Percentiles rank a stretch among this genome's conserved stretches.
These are phyloP conservation scores for Lachnellula willkommii DNA, from an alignment of 2,329 filamentous ascomycete species.

Conservation along the genomic window DNA sequence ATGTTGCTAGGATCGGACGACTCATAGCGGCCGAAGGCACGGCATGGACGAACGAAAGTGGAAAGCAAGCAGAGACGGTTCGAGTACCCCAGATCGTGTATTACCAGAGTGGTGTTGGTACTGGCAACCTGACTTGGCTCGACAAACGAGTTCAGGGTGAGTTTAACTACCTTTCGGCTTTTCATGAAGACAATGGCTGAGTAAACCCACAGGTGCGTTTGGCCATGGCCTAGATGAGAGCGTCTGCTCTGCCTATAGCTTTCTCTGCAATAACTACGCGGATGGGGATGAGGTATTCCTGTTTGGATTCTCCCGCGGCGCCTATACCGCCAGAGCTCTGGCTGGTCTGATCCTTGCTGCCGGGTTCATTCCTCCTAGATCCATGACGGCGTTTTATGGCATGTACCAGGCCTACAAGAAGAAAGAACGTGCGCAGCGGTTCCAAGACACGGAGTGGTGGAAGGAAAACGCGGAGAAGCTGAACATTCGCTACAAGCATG, in stretches of 20 bases:
- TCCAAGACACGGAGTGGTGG: neutral
- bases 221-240: slow-evolving; percentile 9
- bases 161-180: neutral
- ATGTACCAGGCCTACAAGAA: neutral
- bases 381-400: neutral
- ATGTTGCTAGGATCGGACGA: slow-evolving; percentile 3
- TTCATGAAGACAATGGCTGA: neutral
- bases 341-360: slow-evolving; percentile 25
- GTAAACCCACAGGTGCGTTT: neutral
- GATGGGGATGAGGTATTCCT: slow-evolving; percentile 1
- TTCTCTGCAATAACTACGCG: slow-evolving; percentile 30
- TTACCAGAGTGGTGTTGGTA: slow-evolving; percentile 6
- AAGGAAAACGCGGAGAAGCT: neutral
- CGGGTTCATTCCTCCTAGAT: neutral
- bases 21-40: neutral
- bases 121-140: neutral
- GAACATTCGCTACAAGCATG: neutral
- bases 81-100: slow-evolving; percentile 2
- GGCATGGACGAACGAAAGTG: neutral
- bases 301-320: slow-evolving; percentile 36
- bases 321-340: slow-evolving; percentile 34
- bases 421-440: neutral
- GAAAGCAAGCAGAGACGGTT: neutral
- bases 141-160: neutral
- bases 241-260: slow-evolving; percentile 32